phyloP scores from a whole-genome alignment of 176 grass and related monocot species.

The Oryza brachyantha region DNA sequence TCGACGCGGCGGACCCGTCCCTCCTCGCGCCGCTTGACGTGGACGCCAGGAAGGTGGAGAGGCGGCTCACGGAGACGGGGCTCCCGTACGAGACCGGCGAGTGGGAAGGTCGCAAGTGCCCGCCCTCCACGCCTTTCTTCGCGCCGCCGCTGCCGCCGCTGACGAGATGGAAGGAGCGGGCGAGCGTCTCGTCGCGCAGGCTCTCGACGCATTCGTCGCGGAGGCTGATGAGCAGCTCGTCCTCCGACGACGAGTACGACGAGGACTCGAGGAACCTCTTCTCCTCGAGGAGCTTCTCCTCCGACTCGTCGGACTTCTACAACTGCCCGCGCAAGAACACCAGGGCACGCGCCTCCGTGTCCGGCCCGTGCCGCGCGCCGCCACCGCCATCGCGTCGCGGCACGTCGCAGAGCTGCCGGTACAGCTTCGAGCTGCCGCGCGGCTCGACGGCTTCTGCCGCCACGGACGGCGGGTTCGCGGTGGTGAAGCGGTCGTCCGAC shows the following conservation, averaged over 20 bases:
- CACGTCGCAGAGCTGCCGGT: constrained; percentile 43
- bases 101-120: constrained; percentile 64
- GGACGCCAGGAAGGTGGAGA: constrained; percentile 38
- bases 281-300: constrained; percentile 75
- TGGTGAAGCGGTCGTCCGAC: constrained; percentile 66
- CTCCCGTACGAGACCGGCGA: constrained; percentile 26
- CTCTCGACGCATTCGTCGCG: constrained; percentile 36
- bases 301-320: constrained; percentile 82
- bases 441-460: constrained; percentile 16
- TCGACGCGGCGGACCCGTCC: constrained; percentile 49
- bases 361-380: constrained; percentile 39
- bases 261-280: constrained; percentile 60
- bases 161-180: constrained; percentile 28
- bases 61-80: constrained; percentile 9
- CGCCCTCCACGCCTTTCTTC: constrained; percentile 54
- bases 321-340: constrained; percentile 24
- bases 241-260: constrained; percentile 49
- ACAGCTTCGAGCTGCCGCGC: constrained; percentile 45
- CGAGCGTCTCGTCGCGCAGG: background rate
- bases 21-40: constrained; percentile 24
- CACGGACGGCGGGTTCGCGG: constrained; percentile 56
- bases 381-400: background rate
- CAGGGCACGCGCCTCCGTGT: constrained; percentile 40
- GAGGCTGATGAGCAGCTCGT: constrained; percentile 41
- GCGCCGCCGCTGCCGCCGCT: constrained; percentile 1